Evolutionary conservation across 2,329 filamentous ascomycete genomes (phyloP).

Genomic region (Coleophoma cylindrospora): DNA sequence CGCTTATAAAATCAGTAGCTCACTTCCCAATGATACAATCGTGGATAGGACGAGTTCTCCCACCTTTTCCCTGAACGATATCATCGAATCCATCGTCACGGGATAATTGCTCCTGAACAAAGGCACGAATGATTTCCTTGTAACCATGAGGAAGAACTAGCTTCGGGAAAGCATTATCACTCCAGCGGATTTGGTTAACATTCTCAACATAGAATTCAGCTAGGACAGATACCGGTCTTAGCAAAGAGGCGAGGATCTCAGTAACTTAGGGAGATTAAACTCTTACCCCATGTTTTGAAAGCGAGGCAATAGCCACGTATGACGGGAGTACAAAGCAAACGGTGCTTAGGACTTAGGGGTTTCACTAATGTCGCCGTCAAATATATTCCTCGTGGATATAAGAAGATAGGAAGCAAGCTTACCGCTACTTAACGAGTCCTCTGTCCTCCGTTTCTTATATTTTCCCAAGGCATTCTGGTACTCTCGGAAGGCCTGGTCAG

Average conservation of each 20-base stretch:
- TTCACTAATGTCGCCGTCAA: constrained; percentile 1
- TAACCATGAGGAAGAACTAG: constrained; percentile 41
- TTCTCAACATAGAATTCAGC: constrained; percentile 17
- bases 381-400: not conserved
- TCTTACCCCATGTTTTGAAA: constrained; percentile 26
- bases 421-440: not conserved
- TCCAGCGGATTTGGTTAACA: constrained; percentile 25
- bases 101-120: constrained; percentile 36
- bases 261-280: not conserved
- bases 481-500: constrained; percentile 4
- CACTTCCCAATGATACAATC: not conserved
- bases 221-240: constrained; percentile 2
- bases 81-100: constrained; percentile 10
- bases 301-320: constrained; percentile 26
- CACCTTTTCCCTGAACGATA: constrained; percentile 23
- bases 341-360: constrained; percentile 5
- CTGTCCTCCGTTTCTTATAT: constrained; percentile 1
- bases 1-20: not conserved
- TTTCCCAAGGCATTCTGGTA: constrained; percentile 8
- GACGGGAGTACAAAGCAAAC: constrained; percentile 21
- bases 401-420: constrained; percentile 1
- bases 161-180: constrained; percentile 36
- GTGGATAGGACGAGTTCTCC: constrained; percentile 20
- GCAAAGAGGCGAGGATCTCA: not conserved
- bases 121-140: constrained; percentile 41